Evolutionary conservation across 2,329 filamentous ascomycete genomes (phyloP).

Genomic region (Neonectria sp.): DNA sequence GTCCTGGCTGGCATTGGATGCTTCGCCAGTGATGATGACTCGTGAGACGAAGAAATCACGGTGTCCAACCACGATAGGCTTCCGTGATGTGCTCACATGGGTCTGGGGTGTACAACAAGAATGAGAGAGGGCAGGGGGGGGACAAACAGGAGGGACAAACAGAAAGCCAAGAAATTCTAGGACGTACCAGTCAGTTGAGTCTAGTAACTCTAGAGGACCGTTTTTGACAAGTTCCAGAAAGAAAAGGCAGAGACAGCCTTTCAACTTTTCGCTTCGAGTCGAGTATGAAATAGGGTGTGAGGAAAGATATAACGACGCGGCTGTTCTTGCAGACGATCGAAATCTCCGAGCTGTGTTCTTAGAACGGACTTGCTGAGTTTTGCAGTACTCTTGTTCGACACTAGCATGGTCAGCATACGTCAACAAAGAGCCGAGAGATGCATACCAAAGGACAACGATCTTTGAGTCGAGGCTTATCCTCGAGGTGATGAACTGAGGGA

Average conservation of each 20-base stretch:
- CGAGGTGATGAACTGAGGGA: too few species aligned
- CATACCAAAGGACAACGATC: background rate
- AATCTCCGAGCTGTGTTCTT: background rate
- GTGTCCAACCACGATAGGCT: background rate
- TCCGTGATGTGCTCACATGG: background rate
- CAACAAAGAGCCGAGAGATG: background rate
- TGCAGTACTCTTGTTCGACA: background rate
- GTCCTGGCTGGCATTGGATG: background rate
- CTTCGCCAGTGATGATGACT: background rate
- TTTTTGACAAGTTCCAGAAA: too few species aligned
- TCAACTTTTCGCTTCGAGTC: background rate
- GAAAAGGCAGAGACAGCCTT: too few species aligned
- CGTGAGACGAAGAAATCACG: background rate
- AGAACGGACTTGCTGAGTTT: background rate
- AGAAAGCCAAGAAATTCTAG: background rate
- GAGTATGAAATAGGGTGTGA: background rate
- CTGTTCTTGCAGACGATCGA: background rate
- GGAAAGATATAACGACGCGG: background rate
- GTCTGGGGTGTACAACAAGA: background rate
- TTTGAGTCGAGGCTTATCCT: too few species aligned
- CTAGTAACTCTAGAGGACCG: too few species aligned
- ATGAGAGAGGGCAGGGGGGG: background rate
- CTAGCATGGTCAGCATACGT: background rate
- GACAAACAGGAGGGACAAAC: background rate
- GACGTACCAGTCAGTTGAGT: too few species aligned